Evolutionary conservation across 2,329 filamentous ascomycete genomes (phyloP).

Genomic region (Ceratocystis albifundus): DNA sequence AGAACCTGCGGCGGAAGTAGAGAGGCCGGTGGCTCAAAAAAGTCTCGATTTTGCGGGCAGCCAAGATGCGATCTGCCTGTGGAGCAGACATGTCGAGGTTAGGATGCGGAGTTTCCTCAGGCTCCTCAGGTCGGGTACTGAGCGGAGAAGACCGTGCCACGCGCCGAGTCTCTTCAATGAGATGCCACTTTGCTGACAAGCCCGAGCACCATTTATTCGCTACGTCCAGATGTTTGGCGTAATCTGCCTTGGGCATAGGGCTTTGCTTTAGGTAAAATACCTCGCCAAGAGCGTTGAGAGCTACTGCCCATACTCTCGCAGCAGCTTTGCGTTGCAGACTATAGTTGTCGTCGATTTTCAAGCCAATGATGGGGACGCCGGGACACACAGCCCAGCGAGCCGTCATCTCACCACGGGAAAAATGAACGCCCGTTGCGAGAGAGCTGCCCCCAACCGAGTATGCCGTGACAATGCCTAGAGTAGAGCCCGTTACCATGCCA

Average conservation of each 20-base stretch:
- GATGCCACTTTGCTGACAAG: constrained; percentile 65
- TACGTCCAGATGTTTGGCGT: constrained; percentile 41
- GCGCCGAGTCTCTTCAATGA: constrained; percentile 68
- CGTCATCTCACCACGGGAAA: constrained; percentile 64
- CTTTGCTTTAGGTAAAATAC: constrained; percentile 70
- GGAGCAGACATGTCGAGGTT: constrained; percentile 23
- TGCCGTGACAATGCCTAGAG: constrained; percentile 67
- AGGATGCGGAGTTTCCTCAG: constrained; percentile 4
- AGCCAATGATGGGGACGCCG: constrained; percentile 77
- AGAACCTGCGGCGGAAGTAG: constrained; percentile 65
- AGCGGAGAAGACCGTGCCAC: constrained; percentile 60
- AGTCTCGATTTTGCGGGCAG: constrained; percentile 70
- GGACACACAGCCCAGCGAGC: constrained; percentile 84
- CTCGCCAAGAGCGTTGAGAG: constrained; percentile 87
- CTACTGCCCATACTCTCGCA: constrained; percentile 76
- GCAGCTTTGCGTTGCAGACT: constrained; percentile 56
- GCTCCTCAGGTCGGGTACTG: constrained; percentile 50
- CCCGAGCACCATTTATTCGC: constrained; percentile 71
- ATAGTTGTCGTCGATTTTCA: constrained; percentile 75
- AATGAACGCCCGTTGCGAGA: constrained; percentile 39
- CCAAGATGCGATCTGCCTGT: constrained; percentile 62
- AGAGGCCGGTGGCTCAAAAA: constrained; percentile 62
- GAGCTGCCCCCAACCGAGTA: constrained; percentile 59
- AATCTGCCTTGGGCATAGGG: constrained; percentile 45
- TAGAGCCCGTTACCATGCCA: constrained; percentile 73